These are phyloP conservation scores for Fusarium tupiense DNA, from an alignment of 2,329 filamentous ascomycete genomes.

Conservation along the genomic window DNA sequence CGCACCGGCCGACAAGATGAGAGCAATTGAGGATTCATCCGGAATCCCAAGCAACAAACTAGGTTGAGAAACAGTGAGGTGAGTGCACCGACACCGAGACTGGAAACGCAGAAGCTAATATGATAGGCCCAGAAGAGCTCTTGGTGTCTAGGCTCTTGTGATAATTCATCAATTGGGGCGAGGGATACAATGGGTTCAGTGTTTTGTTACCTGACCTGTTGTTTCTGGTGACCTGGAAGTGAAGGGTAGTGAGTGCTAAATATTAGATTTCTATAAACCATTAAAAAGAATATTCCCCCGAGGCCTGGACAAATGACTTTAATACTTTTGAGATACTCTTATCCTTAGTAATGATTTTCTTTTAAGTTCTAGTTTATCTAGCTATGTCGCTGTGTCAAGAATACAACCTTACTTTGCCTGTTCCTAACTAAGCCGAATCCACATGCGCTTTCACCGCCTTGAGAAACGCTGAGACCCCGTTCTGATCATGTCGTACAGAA, in stretches of 20 bases:
- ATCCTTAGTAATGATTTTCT: no score
- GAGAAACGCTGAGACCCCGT: not conserved
- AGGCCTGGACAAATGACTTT: no score
- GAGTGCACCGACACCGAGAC: not conserved
- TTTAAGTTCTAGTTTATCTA: no score
- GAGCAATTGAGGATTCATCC: not conserved
- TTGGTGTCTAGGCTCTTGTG: rapidly evolving
- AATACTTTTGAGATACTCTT: rapidly evolving
- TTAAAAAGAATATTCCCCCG: no score
- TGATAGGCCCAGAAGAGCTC: not conserved
- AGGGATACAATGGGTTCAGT: rapidly evolving
- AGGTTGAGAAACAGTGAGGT: not conserved
- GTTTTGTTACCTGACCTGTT: not conserved
- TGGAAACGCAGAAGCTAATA: not conserved
- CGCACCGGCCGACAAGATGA: not conserved
- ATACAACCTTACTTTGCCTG: not conserved
- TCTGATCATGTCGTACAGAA: not conserved
- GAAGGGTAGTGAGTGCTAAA: not conserved
- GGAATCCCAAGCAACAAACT: rapidly evolving
- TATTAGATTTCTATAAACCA: no score
- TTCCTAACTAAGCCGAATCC: not conserved
- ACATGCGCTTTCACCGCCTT: not conserved
- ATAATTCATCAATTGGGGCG: rapidly evolving
- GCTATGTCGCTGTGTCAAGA: no score
- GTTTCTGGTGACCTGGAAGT: not conserved